Percentiles rank a stretch among this genome's conserved stretches.
Conservation (phyloP, 805 yeast species). For the Brettanomyces custersianus region DNA sequence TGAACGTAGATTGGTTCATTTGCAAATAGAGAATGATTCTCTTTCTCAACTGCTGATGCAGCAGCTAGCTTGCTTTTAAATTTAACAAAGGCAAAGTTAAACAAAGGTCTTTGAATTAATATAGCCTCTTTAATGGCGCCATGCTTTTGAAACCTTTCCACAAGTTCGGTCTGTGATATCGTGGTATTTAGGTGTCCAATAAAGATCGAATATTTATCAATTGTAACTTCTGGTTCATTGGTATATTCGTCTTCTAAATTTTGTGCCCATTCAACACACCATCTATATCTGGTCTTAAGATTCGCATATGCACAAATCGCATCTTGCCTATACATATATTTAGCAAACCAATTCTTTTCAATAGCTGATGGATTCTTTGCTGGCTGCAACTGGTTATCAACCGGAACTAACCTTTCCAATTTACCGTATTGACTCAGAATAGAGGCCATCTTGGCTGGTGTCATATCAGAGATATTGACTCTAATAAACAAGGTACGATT, state of each 20-base stretch:
- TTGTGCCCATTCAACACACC: slow-evolving; percentile 79
- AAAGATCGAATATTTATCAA: slow-evolving; percentile 69
- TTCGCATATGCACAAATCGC: slow-evolving; percentile 79
- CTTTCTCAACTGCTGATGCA: slow-evolving; percentile 78
- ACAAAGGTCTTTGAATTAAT: slow-evolving; percentile 42
- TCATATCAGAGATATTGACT: slow-evolving; percentile 23
- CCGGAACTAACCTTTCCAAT: slow-evolving; percentile 54
- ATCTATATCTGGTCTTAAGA: slow-evolving; percentile 43
- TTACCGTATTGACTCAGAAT: slow-evolving; percentile 56
- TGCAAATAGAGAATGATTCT: slow-evolving; percentile 69
- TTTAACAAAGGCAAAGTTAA: slow-evolving; percentile 65
- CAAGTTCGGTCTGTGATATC: slow-evolving; percentile 46
- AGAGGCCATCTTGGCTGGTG: slow-evolving; percentile 25
- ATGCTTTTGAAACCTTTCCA: slow-evolving; percentile 53
- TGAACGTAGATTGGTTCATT: slow-evolving; percentile 79
- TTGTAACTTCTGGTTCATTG: slow-evolving; percentile 31
- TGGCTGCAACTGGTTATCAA: slow-evolving; percentile 23
- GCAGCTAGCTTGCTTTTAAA: slow-evolving; percentile 62
- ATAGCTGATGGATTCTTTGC: slow-evolving; percentile 10
- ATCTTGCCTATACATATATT: slow-evolving; percentile 76
- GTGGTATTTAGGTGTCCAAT: slow-evolving; percentile 61
- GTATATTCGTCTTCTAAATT: slow-evolving; percentile 48
- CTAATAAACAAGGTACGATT: slow-evolving; percentile 71
- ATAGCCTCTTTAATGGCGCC: slow-evolving; percentile 55
- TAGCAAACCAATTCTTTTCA: slow-evolving; percentile 51